phyloP scores from a whole-genome alignment of 148 eudicot genomes.

The Silene latifolia region DNA sequence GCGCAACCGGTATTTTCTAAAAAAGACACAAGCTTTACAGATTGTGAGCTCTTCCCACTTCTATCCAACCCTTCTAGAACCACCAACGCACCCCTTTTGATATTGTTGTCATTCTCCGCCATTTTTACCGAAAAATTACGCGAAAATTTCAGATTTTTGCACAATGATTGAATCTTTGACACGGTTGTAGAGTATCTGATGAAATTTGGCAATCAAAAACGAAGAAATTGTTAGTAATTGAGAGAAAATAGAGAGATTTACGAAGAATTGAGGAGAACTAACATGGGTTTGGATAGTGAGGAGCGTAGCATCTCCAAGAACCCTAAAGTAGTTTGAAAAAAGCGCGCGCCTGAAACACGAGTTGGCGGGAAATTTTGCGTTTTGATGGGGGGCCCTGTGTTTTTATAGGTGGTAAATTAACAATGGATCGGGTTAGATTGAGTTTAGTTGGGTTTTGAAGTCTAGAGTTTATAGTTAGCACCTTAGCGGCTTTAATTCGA shows the following conservation, averaged over 20 bases:
- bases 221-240: not conserved
- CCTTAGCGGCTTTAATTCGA: too few species aligned
- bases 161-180: not conserved
- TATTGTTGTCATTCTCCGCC: conserved; percentile 30
- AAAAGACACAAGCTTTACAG: conserved; percentile 43
- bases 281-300: conserved; percentile 13
- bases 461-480: too few species aligned
- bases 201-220: not conserved
- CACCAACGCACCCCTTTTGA: conserved; percentile 75
- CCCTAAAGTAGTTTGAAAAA: not conserved
- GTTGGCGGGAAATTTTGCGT: conserved; percentile 1
- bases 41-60: conserved; percentile 89
- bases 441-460: not conserved
- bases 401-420: not conserved
- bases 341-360: not conserved
- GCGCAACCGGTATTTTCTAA: conserved; percentile 56
- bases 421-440: not conserved
- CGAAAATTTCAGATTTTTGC: not conserved
- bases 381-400: not conserved
- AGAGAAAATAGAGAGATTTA: not conserved
- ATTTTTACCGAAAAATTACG: conserved; percentile 38
- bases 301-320: conserved; percentile 21
- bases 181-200: conserved; percentile 7
- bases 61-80: conserved; percentile 95
- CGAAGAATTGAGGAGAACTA: not conserved